phyloP scores from a whole-genome alignment of 768 basidiomycete genomes.

The Mycena albidolilacea region DNA sequence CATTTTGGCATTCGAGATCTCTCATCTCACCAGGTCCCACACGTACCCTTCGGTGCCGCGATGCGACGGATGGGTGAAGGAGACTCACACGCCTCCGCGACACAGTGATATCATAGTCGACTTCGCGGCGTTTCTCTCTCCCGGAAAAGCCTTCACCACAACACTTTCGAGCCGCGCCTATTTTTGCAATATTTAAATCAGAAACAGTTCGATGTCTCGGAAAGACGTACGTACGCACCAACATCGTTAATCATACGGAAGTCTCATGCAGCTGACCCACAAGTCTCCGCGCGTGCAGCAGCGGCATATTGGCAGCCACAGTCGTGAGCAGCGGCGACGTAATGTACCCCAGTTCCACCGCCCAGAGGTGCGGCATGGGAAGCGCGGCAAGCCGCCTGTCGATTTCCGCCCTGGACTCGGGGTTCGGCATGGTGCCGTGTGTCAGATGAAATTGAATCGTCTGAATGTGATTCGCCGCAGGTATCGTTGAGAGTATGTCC shows the following conservation, averaged over 20 bases:
- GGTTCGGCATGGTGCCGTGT: conserved; percentile 1
- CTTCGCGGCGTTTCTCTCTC: no score
- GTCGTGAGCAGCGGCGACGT: neutral
- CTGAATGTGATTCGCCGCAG: neutral
- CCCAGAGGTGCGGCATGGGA: conserved; percentile 7
- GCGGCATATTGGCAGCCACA: neutral
- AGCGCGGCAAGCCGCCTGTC: conserved; percentile 7
- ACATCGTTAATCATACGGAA: neutral
- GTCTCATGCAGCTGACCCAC: conserved; percentile 3
- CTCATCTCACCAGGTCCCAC: no score
- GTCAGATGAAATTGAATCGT: conserved; percentile 13
- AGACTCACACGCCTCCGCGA: no score
- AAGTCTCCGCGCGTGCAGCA: conserved; percentile 6
- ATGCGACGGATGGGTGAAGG: no score
- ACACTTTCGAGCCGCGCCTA: no score
- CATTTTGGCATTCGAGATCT: no score
- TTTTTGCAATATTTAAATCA: no score
- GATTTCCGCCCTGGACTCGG: conserved; percentile 3
- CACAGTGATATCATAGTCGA: no score
- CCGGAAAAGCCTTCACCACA: no score
- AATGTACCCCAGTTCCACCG: conserved; percentile 27
- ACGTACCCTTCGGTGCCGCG: no score
- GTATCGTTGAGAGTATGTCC: neutral
- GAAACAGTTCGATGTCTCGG: no score
- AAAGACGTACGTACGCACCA: neutral